These are phyloP conservation scores for Mucor piriformis DNA, from an alignment of 371 early-diverging fungal genomes.

Conservation along the genomic window DNA sequence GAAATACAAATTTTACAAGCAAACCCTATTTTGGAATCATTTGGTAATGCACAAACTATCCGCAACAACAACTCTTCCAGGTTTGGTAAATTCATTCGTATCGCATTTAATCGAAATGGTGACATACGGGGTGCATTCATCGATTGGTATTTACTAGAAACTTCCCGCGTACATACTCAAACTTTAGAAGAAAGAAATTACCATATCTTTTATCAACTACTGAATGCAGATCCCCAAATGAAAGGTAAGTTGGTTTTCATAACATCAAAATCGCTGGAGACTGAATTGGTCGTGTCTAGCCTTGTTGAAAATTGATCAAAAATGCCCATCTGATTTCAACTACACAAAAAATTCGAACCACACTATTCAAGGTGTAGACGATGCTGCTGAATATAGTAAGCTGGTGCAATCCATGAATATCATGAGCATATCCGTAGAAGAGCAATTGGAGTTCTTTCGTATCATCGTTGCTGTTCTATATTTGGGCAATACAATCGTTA, in stretches of 20 bases:
- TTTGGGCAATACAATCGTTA: conserved; percentile 91
- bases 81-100: conserved; percentile 99
- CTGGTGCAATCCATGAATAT: conserved; percentile 80
- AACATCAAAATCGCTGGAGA: neutral
- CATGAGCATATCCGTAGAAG: conserved; percentile 81
- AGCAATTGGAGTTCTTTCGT: conserved; percentile 82
- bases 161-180: conserved; percentile 96
- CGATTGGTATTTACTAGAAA: conserved; percentile 98
- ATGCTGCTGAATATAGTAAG: conserved; percentile 80
- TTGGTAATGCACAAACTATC: conserved; percentile 99
- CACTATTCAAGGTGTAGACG: conserved; percentile 94
- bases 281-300: neutral
- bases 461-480: conserved; percentile 94
- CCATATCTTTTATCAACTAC: conserved; percentile 98
- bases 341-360: conserved; percentile 81
- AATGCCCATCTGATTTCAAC: conserved; percentile 74
- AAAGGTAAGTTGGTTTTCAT: neutral
- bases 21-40: conserved; percentile 99
- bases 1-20: conserved; percentile 96
- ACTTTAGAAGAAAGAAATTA: conserved; percentile 94
- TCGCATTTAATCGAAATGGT: conserved; percentile 90
- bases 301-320: conserved; percentile 16
- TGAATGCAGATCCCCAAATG: conserved; percentile 72
- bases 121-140: conserved; percentile 97
- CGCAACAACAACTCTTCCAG: conserved; percentile 99